phyloP scores from a whole-genome alignment of 257 asterid species.

The Solanum pennellii region DNA sequence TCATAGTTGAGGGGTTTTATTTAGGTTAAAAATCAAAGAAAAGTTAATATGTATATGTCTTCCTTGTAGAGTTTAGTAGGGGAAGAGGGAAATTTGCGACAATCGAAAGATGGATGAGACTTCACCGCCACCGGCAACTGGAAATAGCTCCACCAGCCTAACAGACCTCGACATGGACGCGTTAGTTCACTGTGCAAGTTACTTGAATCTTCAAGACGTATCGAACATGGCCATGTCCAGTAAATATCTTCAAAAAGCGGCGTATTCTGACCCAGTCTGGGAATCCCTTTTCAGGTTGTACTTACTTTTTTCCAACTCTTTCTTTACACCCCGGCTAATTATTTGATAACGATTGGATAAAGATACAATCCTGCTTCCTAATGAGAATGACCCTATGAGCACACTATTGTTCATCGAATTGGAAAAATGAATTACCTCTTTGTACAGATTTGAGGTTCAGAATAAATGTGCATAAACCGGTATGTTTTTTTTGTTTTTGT shows the following conservation, averaged over 20 bases:
- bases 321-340: too few species aligned
- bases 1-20: too few species aligned
- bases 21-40: too few species aligned
- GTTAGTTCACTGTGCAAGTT: conserved; percentile 40
- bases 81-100: background rate
- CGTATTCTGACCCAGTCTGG: conserved; percentile 70
- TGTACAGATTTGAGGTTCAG: background rate
- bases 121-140: conserved; percentile 14
- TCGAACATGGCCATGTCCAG: conserved; percentile 59
- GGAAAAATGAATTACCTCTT: background rate
- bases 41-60: too few species aligned
- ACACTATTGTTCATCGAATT: too few species aligned
- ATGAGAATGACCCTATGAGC: too few species aligned
- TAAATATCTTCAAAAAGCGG: conserved; percentile 40
- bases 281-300: conserved; percentile 49
- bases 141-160: conserved; percentile 30
- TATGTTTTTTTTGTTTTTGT: background rate
- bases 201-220: conserved; percentile 43
- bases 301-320: background rate
- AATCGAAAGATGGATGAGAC: conserved; percentile 17
- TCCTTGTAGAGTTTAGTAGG: too few species aligned
- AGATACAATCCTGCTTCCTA: too few species aligned
- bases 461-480: background rate
- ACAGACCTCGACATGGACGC: conserved; percentile 50
- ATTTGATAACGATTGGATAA: too few species aligned